Evolutionary conservation across 768 basidiomycete species (phyloP), one percentile per base, ranked within the genome.

Genomic region (Suillus brevipes): DNA sequence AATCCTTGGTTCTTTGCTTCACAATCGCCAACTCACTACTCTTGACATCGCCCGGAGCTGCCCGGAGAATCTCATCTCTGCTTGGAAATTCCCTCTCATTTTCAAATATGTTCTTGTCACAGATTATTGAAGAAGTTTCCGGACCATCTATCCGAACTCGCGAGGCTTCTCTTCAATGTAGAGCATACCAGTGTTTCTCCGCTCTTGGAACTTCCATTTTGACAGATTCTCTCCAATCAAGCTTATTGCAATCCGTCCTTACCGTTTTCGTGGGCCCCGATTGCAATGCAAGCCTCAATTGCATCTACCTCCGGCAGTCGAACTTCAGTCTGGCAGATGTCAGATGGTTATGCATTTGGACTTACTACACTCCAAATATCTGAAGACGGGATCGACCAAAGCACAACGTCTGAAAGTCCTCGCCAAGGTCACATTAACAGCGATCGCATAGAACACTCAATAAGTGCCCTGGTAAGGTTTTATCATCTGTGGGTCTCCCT

Each of bases 31-130:
- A 6, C 80, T 98, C 18, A 88, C 97, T 66, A 95, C 92, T 6
- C 86, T 97, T 10, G 97, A 99, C 71, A 92, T 97, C 23, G n/a
- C n/a, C n/a, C n/a, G n/a, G n/a, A n/a, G n/a, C n/a, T n/a, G 91
- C 93, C 4, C 84, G 97, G 20, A 87, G 97, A 6, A 86, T 99
- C 52, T 88, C 93, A 13, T 90, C 93, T 1, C 79, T 99, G 28
- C 82, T 99, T 45, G 86, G 88, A 73, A 98, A 98, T 69, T 93
- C 94, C 0, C 85, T 98, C n/a, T 83, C 87, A 3, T 99, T 98
- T 74, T 87, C 90, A 18, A 92, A 90, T 68, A 86, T 88, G 20
- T 95, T 96, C 76, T 78, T 91, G 23, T 83, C 85, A 0, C 87
- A 89, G 60, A 85, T 85, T 64, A 78, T 86, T 2, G 90, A 92